Base-by-base conservation (phyloP, 805 yeast species). In the Suhomyces vadensis region DNA sequence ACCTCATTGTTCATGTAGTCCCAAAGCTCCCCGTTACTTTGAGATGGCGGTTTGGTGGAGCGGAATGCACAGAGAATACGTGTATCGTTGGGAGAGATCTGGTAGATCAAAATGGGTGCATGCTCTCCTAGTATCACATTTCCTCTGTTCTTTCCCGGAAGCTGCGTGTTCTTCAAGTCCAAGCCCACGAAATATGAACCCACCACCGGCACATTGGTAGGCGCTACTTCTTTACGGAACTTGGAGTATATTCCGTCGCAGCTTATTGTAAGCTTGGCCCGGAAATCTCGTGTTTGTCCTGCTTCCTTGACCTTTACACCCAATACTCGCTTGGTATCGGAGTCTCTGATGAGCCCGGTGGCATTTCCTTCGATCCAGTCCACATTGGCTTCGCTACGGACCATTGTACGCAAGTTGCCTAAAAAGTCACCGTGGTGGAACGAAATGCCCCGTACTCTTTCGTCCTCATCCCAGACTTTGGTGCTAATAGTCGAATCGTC, bases 211-310 rank as follows among this genome's bases (percentile, higher is more conserved):
- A 77, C 74, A 52, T 80, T 78, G 24, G 74, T 72, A n/a, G 75
- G 64, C 16, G 80, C 70, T 39, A 87, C 74, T 46, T 83, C 84
- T 61, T 81, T 87, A 62, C 99, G 79, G 72, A 92, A 89, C 64
- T 85, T 90, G 46, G 97, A 91, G 60, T 88, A 89, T 45, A 92
- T 91, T 47, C 99, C 99, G 65, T 94, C 99, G 60, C 95, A 88
- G 38, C 86, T 79, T 23, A 90, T 73, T 5, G 92, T 85, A 45
- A 90, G 60, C 44, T 81, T 78, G 3, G 85, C 87, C 16, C 65
- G 64, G 68, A 75, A 82, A 5, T 71, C 44, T 13, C 38, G 38
- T 14, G 44, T 43, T 6, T 26, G 43, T 22, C 37, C 43, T 7
- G 40, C 64, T 43, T 70, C 65, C 47, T 73, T 81, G 13, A 81